Evolutionary conservation across 352 stramenopile species (phyloP).

Genomic region (Phytophthora meadii): DNA sequence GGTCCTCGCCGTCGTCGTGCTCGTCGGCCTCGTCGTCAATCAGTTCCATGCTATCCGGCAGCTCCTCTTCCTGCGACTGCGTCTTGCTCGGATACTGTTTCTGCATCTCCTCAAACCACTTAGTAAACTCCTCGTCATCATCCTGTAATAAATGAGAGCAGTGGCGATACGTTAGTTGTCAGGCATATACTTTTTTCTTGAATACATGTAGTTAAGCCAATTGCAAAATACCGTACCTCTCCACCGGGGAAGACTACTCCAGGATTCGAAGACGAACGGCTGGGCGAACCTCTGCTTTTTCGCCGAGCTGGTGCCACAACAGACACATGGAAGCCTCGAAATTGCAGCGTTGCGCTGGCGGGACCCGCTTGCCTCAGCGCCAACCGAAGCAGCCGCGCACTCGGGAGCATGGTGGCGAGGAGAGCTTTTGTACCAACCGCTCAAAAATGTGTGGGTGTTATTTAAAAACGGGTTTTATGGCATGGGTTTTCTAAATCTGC

Average conservation of each 20-base stretch:
- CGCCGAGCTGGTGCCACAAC: constrained; percentile 41
- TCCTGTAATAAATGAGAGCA: constrained; percentile 22
- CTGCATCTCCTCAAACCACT: constrained; percentile 62
- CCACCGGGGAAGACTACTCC: constrained; percentile 39
- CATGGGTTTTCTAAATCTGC: too few relatives aligned
- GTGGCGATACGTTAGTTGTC: constrained; percentile 3
- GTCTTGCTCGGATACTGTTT: constrained; percentile 38
- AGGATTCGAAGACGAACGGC: constrained; percentile 22
- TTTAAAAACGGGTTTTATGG: neutral
- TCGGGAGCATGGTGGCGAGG: constrained; percentile 27
- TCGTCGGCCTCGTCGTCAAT: constrained; percentile 42
- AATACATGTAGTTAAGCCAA: too few relatives aligned
- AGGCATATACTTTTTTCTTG: neutral
- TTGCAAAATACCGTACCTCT: constrained; percentile 31
- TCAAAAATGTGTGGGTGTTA: constrained; percentile 8
- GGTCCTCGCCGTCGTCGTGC: constrained; percentile 44
- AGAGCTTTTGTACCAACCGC: constrained; percentile 25
- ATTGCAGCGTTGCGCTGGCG: constrained; percentile 18
- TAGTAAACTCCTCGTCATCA: constrained; percentile 48
- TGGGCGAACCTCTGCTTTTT: constrained; percentile 45
- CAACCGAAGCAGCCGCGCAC: constrained; percentile 29
- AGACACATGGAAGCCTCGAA: constrained; percentile 53
- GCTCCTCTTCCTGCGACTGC: constrained; percentile 22
- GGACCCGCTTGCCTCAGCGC: constrained; percentile 26
- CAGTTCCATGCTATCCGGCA: constrained; percentile 39